Conservation (phyloP, 2,329 filamentous ascomycete genomes). For the Cytospora mali region DNA sequence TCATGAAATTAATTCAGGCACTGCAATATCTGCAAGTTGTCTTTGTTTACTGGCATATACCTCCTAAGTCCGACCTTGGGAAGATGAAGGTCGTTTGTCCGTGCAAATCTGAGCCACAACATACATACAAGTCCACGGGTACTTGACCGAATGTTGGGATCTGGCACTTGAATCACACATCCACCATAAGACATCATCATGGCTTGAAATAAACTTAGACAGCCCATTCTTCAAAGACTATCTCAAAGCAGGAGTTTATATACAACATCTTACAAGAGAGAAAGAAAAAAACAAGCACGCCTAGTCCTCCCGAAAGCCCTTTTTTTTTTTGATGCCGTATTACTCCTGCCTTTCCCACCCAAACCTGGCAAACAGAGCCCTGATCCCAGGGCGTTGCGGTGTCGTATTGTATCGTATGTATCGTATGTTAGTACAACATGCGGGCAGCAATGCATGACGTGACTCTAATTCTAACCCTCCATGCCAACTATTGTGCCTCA, state of each 20-base stretch:
- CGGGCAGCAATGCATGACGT: slow-evolving; percentile 12
- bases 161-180: not conserved
- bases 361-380: not conserved
- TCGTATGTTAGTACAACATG: slow-evolving; percentile 17
- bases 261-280: slow-evolving; percentile 27
- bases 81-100: no score
- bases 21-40: not conserved
- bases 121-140: no score
- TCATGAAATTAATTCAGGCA: no score
- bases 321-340: slow-evolving; percentile 11
- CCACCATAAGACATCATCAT: not conserved
- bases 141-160: no score
- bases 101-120: no score
- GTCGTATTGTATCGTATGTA: slow-evolving; percentile 4
- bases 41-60: not conserved
- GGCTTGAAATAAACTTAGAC: not conserved
- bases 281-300: not conserved
- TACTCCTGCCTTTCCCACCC: slow-evolving; percentile 9
- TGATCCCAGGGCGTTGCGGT: not conserved
- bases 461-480: slow-evolving; percentile 20
- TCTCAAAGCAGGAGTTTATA: slow-evolving; percentile 31
- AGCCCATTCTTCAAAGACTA: not conserved
- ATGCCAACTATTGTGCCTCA: not conserved
- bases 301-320: not conserved
- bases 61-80: no score